phyloP scores from a whole-genome alignment of 306 rosid genomes.

The Begonia peltatifolia region DNA sequence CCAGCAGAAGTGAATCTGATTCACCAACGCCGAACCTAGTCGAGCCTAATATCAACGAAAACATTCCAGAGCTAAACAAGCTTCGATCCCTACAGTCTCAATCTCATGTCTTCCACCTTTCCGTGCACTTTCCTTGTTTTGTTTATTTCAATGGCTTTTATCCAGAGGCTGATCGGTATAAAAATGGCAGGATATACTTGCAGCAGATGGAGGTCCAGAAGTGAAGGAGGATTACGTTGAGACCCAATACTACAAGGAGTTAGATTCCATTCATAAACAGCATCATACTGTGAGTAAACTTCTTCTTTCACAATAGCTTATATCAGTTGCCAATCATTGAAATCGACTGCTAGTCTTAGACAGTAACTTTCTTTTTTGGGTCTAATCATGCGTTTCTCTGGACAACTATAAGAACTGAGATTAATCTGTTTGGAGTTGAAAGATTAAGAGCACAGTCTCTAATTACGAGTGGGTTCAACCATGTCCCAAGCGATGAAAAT shows the following conservation, averaged over 20 bases:
- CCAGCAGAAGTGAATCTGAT: slow-evolving; percentile 61
- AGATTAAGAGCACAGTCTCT: no score
- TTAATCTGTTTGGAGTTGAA: no score
- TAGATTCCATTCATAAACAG: slow-evolving; percentile 43
- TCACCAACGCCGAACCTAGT: slow-evolving; percentile 4
- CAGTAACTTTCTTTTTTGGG: no score
- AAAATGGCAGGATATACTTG: slow-evolving; percentile 10
- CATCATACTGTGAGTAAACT: slow-evolving; percentile 38
- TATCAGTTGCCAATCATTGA: no score
- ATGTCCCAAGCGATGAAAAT: background rate
- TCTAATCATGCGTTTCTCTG: no score
- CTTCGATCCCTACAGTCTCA: slow-evolving; percentile 39
- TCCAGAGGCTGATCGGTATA: background rate
- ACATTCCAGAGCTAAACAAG: slow-evolving; percentile 47
- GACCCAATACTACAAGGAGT: slow-evolving; percentile 43
- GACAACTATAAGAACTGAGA: no score
- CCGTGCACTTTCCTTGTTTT: no score
- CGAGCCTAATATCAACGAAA: slow-evolving; percentile 3
- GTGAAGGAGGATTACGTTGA: slow-evolving; percentile 51
- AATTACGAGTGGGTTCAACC: no score
- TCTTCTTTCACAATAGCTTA: no score
- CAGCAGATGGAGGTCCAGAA: slow-evolving; percentile 10
- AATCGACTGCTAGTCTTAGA: no score
- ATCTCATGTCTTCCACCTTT: slow-evolving; percentile 19
- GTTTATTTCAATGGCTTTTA: background rate